Conservation (phyloP, 2,329 filamentous ascomycete species). For the Fusarium goolgardi region DNA sequence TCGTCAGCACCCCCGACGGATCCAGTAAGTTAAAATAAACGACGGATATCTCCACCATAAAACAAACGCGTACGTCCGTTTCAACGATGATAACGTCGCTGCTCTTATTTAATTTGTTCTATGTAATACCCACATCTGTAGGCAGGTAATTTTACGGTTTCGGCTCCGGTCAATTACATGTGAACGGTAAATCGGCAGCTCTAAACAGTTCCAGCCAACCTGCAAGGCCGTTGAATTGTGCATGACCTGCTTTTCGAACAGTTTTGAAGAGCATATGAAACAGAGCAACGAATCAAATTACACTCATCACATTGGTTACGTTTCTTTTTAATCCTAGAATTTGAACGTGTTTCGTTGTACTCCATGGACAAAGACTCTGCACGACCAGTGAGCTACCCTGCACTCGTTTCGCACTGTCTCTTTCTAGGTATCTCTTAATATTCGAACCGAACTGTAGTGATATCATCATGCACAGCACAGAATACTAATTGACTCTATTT, state of each 20-base stretch:
- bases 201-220: not conserved
- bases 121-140: not conserved
- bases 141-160: constrained; percentile 5
- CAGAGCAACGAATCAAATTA: not conserved
- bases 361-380: not conserved
- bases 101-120: constrained; percentile 17
- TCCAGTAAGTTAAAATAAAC: constrained; percentile 50
- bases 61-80: constrained; percentile 53
- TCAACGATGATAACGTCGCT: constrained; percentile 11
- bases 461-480: not conserved
- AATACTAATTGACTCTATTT: not conserved
- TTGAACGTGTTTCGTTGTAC: not conserved
- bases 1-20: constrained; percentile 46
- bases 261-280: not conserved
- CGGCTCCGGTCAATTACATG: constrained; percentile 2
- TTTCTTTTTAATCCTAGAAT: not conserved
- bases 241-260: not conserved
- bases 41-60: not conserved
- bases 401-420: not conserved
- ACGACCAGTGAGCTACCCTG: not conserved
- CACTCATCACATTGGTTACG: not conserved
- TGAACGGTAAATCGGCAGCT: constrained; percentile 4
- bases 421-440: too few relatives aligned
- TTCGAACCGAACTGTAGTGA: not conserved
- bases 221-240: constrained; percentile 6